These are phyloP conservation scores for Cyberlindnera mrakii DNA, from an alignment of 805 yeast genomes.

Conservation along the genomic window DNA sequence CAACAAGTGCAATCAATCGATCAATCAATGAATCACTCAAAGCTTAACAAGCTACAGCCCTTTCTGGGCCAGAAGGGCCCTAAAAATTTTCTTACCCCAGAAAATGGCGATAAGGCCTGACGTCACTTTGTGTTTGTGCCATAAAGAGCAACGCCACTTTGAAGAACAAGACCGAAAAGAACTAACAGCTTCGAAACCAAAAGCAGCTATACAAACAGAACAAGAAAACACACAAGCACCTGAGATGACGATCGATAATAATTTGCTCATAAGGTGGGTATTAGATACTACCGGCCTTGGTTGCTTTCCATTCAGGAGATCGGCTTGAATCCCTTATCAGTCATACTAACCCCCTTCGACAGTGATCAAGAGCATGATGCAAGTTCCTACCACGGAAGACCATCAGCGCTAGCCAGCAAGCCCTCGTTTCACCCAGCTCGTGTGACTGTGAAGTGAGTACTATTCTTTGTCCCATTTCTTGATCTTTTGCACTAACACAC, in stretches of 20 bases:
- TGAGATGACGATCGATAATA: constrained; percentile 3
- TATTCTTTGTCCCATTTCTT: constrained; percentile 2
- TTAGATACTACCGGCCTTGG: neutral
- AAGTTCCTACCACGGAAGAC: constrained; percentile 7
- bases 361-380: neutral
- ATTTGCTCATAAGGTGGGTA: neutral
- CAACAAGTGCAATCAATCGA: no score
- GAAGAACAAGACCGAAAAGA: neutral
- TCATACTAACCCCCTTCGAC: neutral
- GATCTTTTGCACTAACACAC: neutral
- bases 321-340: neutral
- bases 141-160: no score
- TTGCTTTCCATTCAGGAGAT: neutral
- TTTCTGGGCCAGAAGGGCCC: neutral
- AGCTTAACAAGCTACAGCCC: neutral
- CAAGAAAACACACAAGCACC: neutral
- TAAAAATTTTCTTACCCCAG: neutral
- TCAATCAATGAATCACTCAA: no score
- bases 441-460: constrained; percentile 31
- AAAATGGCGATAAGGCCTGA: neutral
- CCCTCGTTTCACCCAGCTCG: constrained; percentile 25
- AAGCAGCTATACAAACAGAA: neutral
- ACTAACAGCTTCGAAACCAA: neutral
- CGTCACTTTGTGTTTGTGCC: neutral
- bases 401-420: constrained; percentile 10